Evolutionary conservation across 2,329 filamentous ascomycete species (phyloP), one percentile per base, ranked within the genome.

Genomic region (Berkeleyomyces rouxiae): DNA sequence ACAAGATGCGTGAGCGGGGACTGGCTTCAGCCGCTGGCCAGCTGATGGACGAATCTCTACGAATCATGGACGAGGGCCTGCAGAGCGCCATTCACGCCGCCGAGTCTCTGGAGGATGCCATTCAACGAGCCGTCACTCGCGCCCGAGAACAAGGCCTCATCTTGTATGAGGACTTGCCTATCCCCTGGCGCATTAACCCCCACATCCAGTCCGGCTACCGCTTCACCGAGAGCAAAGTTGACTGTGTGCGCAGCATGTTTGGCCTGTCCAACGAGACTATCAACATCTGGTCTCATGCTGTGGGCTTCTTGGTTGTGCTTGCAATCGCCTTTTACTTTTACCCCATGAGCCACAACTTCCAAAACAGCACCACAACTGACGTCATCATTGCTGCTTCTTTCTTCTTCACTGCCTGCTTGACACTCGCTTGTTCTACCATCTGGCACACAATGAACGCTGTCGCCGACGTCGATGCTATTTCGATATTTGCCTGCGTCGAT

Each of bases 371-470:
- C 64, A 95, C 90, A 61, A 83, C 87, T 58, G 93, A 99, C 71
- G 83, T 97, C 65, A 82, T 93, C 70, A 90, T 99, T 66, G 91
- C 92, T 0, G 90, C 88, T 31, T 81, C 95, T 67, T 99, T 99
- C 79, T 96, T 99, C 77, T 88, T 95, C 70, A 93, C 92, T 58
- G 93, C 93, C 55, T 90, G 86, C 78, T 90, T 97, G 73, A 97
- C 92, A 70, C 82, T 99, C 62, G 84, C 92, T 71, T 99, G 93
- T 83, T 95, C 88, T 66, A 92, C 87, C 66, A 84, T 97, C 70
- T 99, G 93, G 93, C 93, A 99, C 76, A 96, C 93, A 36, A 97
- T 99, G 90, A 96, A 92, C 76, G 90, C 89, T 69, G 95, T 97
- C 62, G 90, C 92, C 16, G 88, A 95, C 68, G 85, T 95, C 69